Evolutionary conservation across 306 rosid species (phyloP).

Genomic region (Argentina anserina): DNA sequence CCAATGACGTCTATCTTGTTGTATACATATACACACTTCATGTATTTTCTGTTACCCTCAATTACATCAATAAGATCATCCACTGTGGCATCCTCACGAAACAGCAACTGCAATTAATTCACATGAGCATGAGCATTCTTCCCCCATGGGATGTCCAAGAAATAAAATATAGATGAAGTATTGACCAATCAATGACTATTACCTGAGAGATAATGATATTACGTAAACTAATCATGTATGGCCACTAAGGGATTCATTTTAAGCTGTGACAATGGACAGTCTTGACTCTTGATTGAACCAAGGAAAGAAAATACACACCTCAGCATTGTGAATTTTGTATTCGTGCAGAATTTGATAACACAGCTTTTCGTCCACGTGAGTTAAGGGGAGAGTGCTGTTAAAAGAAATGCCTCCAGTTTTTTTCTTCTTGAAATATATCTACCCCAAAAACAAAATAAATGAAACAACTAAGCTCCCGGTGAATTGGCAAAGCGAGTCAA

Average conservation of each 20-base stretch:
- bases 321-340: conserved; percentile 99
- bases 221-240: background rate
- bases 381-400: conserved; percentile 83
- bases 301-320: conserved; percentile 45
- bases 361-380: conserved; percentile 97
- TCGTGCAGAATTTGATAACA: conserved; percentile 98
- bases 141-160: background rate
- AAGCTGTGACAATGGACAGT: background rate
- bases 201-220: background rate
- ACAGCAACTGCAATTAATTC: conserved; percentile 60
- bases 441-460: conserved; percentile 37
- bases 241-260: background rate
- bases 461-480: conserved; percentile 1
- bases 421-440: conserved; percentile 97
- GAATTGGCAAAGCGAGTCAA: background rate
- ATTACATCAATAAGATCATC: conserved; percentile 98
- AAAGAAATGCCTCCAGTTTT: conserved; percentile 97
- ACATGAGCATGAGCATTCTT: conserved; percentile 4
- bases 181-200: background rate
- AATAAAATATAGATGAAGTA: background rate
- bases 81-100: conserved; percentile 98
- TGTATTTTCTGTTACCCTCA: conserved; percentile 98
- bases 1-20: conserved; percentile 98
- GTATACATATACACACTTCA: conserved; percentile 97
- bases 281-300: background rate